A percentile compares a stretch with the other conserved stretches of the same genome.
These are phyloP conservation scores for Corymbia citriodora DNA, from an alignment of 441 rosid species.

Conservation along the genomic window DNA sequence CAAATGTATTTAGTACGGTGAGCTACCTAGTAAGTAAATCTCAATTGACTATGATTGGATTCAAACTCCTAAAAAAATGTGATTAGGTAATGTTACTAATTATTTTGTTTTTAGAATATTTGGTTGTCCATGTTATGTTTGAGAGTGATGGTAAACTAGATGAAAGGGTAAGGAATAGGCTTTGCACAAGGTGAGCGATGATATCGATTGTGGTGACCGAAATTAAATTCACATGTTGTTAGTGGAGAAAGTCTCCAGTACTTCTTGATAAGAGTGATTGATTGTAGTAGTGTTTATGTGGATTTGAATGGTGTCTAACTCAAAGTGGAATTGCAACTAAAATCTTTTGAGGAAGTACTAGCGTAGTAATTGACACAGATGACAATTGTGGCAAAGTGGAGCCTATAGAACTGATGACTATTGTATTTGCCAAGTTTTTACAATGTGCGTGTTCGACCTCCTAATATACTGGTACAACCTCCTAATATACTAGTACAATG, in stretches of 20 bases:
- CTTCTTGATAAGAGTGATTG: not conserved
- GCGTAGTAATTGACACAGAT: not conserved
- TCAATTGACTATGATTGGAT: not conserved
- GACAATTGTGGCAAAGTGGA: not conserved
- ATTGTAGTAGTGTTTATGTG: not conserved
- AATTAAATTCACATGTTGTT: not conserved
- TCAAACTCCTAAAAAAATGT: not conserved
- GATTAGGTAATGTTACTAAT: not conserved
- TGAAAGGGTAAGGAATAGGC: not conserved
- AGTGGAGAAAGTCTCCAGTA: not conserved
- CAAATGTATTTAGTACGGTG: no score
- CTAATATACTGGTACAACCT: not conserved
- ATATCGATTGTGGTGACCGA: accelerated
- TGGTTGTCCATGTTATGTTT: not conserved
- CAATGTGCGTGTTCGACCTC: not conserved
- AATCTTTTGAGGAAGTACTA: accelerated
- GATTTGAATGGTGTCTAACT: accelerated
- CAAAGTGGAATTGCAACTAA: not conserved
- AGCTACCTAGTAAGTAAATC: not conserved
- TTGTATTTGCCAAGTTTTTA: not conserved
- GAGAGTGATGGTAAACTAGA: not conserved
- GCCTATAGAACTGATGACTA: not conserved
- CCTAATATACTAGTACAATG: accelerated
- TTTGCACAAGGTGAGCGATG: not conserved
- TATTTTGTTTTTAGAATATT: no score